These are phyloP conservation scores for Penicillium bovifimosum DNA, from an alignment of 495 filamentous ascomycete species.

Conservation along the genomic window DNA sequence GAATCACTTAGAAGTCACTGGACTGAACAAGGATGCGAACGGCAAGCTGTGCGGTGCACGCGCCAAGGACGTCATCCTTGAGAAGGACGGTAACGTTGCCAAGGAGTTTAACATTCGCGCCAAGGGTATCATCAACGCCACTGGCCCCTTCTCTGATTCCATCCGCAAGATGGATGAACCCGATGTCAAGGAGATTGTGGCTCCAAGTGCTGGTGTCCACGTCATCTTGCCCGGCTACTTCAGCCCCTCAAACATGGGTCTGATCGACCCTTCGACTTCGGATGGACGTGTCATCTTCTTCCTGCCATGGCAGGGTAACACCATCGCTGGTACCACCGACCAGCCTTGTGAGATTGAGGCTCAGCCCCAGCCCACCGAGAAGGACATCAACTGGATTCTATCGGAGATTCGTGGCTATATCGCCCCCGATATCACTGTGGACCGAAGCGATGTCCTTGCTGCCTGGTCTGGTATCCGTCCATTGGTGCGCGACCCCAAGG, in stretches of 20 bases:
- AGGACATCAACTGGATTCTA: constrained; percentile 96
- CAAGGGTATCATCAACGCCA: constrained; percentile 94
- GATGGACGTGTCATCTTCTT: constrained; percentile 99
- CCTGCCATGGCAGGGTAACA: constrained; percentile 98
- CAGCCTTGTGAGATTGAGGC: constrained; percentile 71
- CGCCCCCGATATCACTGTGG: constrained; percentile 87
- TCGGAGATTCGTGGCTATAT: constrained; percentile 86
- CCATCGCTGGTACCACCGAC: constrained; percentile 95
- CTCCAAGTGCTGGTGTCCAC: constrained; percentile 90
- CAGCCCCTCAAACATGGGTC: constrained; percentile 89
- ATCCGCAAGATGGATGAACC: constrained; percentile 87
- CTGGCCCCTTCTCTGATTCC: constrained; percentile 90
- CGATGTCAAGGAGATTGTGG: constrained; percentile 75
- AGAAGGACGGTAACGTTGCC: constrained; percentile 46
- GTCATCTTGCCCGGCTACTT: constrained; percentile 94
- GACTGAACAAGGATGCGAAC: constrained; percentile 69
- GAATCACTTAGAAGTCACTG: constrained; percentile 87
- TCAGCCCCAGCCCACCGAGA: constrained; percentile 85
- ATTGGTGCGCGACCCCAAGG: constrained; percentile 89
- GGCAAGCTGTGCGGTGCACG: constrained; percentile 77
- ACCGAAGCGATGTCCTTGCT: constrained; percentile 89
- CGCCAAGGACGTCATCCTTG: constrained; percentile 68
- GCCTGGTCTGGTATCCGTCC: constrained; percentile 95
- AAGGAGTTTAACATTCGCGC: constrained; percentile 72
- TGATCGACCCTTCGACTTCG: constrained; percentile 91